phyloP scores from a whole-genome alignment of 805 yeast species.

The Teunomyces atbi region DNA sequence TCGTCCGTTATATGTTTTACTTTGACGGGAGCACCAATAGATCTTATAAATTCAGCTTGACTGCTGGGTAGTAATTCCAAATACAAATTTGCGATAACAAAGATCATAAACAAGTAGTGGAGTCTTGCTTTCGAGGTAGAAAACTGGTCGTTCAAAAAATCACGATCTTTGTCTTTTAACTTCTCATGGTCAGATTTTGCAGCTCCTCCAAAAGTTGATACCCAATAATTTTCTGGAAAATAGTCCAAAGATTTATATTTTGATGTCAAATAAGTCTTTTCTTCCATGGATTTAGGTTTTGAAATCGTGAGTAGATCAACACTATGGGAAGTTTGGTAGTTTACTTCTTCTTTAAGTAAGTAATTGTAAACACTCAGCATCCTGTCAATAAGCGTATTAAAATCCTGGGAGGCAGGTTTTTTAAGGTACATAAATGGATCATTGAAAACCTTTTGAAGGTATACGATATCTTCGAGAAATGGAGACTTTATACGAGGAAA shows the following conservation, averaged over 20 bases:
- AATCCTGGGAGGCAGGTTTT: constrained; percentile 16
- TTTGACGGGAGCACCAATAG: constrained; percentile 24
- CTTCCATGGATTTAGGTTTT: constrained; percentile 15
- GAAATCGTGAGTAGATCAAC: constrained; percentile 17
- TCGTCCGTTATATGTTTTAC: constrained; percentile 39
- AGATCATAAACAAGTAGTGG: constrained; percentile 30
- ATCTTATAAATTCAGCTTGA: constrained; percentile 20
- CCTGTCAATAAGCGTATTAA: constrained; percentile 21
- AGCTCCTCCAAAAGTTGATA: constrained; percentile 27
- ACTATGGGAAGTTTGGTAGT: constrained; percentile 13
- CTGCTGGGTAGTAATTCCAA: constrained; percentile 24
- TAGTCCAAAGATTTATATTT: constrained; percentile 21
- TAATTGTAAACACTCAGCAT: constrained; percentile 26
- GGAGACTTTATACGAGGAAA: constrained; percentile 19
- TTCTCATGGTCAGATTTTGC: constrained; percentile 17
- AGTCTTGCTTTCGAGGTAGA: constrained; percentile 26
- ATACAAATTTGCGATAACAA: constrained; percentile 27
- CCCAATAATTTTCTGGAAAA: constrained; percentile 39
- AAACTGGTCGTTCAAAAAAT: constrained; percentile 22
- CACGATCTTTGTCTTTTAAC: constrained; percentile 22
- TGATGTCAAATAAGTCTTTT: constrained; percentile 12
- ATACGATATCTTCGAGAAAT: constrained; percentile 33
- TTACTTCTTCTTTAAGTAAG: constrained; percentile 30
- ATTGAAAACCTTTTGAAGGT: constrained; percentile 27
- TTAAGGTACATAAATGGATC: constrained; percentile 35